These are phyloP conservation scores for Populus ilicifolia DNA, from an alignment of 345 rosid species.

Conservation along the genomic window DNA sequence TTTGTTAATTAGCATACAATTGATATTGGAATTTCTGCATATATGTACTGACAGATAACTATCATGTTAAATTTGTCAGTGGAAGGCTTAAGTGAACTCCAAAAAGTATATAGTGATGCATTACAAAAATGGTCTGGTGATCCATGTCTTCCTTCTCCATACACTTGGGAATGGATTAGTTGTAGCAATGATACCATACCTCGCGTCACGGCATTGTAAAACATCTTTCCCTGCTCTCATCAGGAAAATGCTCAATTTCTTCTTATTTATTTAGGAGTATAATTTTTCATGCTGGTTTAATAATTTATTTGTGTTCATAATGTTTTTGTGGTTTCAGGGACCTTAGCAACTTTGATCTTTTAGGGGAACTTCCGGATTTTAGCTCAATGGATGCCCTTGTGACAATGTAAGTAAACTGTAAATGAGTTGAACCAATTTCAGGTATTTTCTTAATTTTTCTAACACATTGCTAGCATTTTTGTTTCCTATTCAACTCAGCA, in stretches of 20 bases:
- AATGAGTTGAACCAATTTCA: not conserved
- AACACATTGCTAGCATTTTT: not conserved
- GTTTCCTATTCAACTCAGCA: constrained; percentile 4
- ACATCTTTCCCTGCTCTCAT: not conserved
- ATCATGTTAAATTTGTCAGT: constrained; percentile 17
- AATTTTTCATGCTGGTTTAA: not conserved
- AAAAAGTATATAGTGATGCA: constrained; percentile 3
- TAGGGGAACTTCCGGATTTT: constrained; percentile 43
- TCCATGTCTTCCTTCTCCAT: constrained; percentile 46
- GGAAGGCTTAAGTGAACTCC: constrained; percentile 26
- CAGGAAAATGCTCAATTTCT: not conserved
- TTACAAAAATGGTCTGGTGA: constrained; percentile 41
- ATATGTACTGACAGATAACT: not conserved
- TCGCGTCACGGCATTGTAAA: constrained; percentile 45
- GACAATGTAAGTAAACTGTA: constrained; percentile 21
- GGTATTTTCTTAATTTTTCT: not conserved
- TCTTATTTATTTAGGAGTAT: not conserved
- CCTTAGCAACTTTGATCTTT: constrained; percentile 31
- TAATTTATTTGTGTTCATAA: not conserved
- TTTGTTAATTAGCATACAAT: not conserved
- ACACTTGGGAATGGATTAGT: constrained; percentile 47
- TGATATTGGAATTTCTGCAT: not conserved
- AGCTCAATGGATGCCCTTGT: constrained; percentile 45
- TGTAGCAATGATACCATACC: constrained; percentile 30
- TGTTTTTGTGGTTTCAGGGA: constrained; percentile 20